Evolutionary conservation across 768 basidiomycete genomes (phyloP).

Genomic region (Lentinula guzmanii): DNA sequence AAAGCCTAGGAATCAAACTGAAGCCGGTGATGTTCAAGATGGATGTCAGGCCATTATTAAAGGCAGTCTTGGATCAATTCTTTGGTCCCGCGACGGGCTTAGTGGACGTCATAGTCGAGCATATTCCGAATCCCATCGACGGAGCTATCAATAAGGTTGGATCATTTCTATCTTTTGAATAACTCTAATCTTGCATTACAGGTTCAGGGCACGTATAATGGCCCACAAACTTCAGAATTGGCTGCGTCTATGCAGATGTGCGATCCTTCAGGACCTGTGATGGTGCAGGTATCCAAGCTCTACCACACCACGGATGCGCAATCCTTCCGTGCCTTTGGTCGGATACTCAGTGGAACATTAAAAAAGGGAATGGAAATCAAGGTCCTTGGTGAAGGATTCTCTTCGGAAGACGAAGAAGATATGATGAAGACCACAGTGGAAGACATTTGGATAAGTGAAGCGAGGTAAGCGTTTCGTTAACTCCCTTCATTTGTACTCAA

Average conservation of each 20-base stretch:
- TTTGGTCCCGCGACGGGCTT: slow-evolving; percentile 88
- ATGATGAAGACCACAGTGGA: slow-evolving; percentile 85
- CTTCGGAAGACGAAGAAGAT: slow-evolving; percentile 98
- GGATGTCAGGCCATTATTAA: slow-evolving; percentile 93
- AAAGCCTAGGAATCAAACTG: slow-evolving; percentile 71
- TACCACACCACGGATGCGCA: slow-evolving; percentile 97
- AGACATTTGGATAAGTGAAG: slow-evolving; percentile 86
- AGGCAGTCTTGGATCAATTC: slow-evolving; percentile 92
- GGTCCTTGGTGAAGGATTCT: slow-evolving; percentile 97
- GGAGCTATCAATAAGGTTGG: slow-evolving; percentile 56
- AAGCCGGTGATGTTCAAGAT: slow-evolving; percentile 97
- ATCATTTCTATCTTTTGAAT: background rate
- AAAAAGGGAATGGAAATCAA: slow-evolving; percentile 80
- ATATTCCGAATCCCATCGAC: slow-evolving; percentile 77
- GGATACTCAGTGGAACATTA: slow-evolving; percentile 89
- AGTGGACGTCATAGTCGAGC: slow-evolving; percentile 86
- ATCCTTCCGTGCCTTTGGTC: slow-evolving; percentile 93
- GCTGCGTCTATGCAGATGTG: slow-evolving; percentile 79
- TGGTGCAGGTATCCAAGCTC: slow-evolving; percentile 90
- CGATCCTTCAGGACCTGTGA: slow-evolving; percentile 78
- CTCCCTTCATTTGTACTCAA: background rate
- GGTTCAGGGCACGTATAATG: slow-evolving; percentile 84
- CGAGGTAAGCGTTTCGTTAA: slow-evolving; percentile 49
- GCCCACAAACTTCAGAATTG: slow-evolving; percentile 77
- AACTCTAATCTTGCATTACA: slow-evolving; percentile 20